Evolutionary conservation across 768 basidiomycete species (phyloP).

Genomic region (Tulasnella sp.): DNA sequence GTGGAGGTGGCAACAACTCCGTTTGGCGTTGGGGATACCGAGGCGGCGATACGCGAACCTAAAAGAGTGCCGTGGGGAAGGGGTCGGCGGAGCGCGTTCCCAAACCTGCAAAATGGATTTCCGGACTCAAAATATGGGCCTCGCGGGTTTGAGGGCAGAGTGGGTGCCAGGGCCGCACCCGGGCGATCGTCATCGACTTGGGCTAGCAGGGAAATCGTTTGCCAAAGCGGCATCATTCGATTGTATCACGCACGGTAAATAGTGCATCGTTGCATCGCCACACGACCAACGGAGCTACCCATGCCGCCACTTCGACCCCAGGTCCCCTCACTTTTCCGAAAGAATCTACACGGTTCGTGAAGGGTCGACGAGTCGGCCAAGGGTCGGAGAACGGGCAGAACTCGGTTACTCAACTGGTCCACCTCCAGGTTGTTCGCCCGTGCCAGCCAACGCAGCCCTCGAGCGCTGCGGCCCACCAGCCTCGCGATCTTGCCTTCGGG

Average conservation of each 20-base stretch:
- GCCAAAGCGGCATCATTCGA: not conserved
- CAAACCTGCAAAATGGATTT: not conserved
- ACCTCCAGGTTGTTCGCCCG: not conserved
- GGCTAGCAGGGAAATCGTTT: not conserved
- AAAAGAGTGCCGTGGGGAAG: not conserved
- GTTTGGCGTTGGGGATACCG: not conserved
- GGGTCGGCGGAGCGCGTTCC: not conserved
- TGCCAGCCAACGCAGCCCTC: not conserved
- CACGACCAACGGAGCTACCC: not conserved
- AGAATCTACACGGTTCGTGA: not conserved
- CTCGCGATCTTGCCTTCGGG: not conserved
- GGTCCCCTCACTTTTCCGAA: not conserved
- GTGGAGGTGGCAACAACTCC: not conserved
- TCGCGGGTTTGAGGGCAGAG: not conserved
- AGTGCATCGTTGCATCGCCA: not conserved
- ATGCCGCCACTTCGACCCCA: conserved; percentile 12
- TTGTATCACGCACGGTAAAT: not conserved
- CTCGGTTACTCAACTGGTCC: not conserved
- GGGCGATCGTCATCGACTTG: not conserved
- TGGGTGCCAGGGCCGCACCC: not conserved
- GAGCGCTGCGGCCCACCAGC: not conserved
- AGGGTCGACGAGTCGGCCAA: not conserved
- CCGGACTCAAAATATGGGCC: not conserved
- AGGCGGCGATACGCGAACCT: not conserved
- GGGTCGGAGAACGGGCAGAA: conserved; percentile 4